Conservation (phyloP, 768 basidiomycete species). For the Lanmaoa rubissima region DNA sequence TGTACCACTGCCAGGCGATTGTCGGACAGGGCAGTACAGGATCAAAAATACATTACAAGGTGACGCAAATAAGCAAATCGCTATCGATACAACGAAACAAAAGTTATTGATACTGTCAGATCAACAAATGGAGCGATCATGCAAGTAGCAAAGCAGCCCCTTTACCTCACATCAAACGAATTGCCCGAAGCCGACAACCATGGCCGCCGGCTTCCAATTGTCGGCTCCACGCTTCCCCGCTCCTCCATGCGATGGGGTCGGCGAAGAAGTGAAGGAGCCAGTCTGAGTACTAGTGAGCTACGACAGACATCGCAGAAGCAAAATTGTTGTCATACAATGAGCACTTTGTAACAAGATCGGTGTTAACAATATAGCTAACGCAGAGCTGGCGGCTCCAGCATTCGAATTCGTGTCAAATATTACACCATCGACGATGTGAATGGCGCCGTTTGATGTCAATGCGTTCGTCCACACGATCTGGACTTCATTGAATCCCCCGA, state of each 20-base stretch:
- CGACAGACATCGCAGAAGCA: constrained; percentile 49
- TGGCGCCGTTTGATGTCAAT: constrained; percentile 63
- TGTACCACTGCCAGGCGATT: background rate
- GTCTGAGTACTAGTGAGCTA: constrained; percentile 39
- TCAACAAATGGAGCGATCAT: background rate
- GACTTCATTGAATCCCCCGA: constrained; percentile 44
- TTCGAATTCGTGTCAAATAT: constrained; percentile 46
- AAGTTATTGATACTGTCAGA: background rate
- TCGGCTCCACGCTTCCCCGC: background rate
- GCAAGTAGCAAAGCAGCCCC: background rate
- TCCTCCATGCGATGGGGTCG: background rate
- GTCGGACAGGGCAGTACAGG: background rate
- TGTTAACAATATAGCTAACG: constrained; percentile 39
- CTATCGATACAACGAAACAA: constrained; percentile 1
- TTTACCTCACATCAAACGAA: constrained; percentile 9
- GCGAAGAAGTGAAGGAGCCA: constrained; percentile 37
- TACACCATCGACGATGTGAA: constrained; percentile 59
- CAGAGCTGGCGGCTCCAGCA: constrained; percentile 45
- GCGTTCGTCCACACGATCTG: constrained; percentile 58
- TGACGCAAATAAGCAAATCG: background rate
- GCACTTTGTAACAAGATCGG: background rate
- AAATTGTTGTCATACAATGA: constrained; percentile 23
- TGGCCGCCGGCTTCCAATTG: background rate
- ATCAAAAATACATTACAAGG: background rate
- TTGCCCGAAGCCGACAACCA: constrained; percentile 4